Evolutionary conservation across 371 early-diverging fungal species (phyloP).

Genomic region (Dinochytrium kinnereticum): DNA sequence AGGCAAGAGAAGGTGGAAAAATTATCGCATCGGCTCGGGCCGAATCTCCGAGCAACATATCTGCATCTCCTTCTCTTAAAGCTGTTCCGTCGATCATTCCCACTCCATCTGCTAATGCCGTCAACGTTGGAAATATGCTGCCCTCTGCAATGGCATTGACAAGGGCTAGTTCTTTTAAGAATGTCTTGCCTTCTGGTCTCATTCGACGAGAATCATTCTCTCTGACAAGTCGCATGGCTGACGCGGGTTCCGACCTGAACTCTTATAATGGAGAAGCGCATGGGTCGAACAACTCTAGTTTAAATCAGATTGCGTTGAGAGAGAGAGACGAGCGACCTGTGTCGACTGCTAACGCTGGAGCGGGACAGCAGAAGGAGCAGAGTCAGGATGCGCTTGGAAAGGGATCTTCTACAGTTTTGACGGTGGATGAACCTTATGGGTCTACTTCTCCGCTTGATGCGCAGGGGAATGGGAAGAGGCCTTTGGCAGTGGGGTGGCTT

Average conservation of each 20-base stretch:
- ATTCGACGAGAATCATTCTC: constrained; percentile 1
- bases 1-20: neutral
- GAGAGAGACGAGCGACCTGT: neutral
- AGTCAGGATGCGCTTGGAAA: neutral
- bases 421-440: neutral
- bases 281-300: neutral
- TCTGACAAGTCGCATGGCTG: constrained; percentile 4
- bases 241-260: neutral
- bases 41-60: neutral
- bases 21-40: neutral
- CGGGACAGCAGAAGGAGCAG: neutral
- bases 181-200: neutral
- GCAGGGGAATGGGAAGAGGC: neutral
- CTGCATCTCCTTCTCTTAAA: constrained; percentile 5
- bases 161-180: constrained; percentile 5
- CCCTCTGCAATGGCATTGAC: constrained; percentile 14
- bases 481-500: neutral
- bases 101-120: neutral
- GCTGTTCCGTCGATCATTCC: neutral
- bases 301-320: neutral
- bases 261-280: neutral
- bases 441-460: constrained; percentile 4
- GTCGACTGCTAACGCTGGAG: too few species aligned
- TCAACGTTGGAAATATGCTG: neutral
- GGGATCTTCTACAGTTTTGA: neutral